phyloP scores from a whole-genome alignment of 805 yeast genomes.

The Zygotorulaspora danielsina region DNA sequence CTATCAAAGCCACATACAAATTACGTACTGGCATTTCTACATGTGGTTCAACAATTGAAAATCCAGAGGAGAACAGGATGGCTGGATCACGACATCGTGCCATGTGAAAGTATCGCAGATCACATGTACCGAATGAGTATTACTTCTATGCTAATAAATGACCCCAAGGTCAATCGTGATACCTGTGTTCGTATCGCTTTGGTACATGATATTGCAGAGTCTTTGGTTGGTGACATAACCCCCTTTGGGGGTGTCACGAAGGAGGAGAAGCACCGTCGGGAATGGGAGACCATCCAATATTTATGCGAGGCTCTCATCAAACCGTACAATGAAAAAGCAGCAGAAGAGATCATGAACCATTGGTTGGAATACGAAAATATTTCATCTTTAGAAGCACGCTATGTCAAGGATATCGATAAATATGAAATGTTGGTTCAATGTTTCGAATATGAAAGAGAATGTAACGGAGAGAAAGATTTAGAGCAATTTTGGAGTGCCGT shows the following conservation, averaged over 20 bases:
- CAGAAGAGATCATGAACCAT: conserved; percentile 59
- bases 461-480: conserved; percentile 52
- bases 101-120: conserved; percentile 67
- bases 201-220: conserved; percentile 90
- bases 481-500: conserved; percentile 66
- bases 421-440: conserved; percentile 79
- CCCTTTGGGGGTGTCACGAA: conserved; percentile 71
- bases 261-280: conserved; percentile 79
- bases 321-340: conserved; percentile 58
- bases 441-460: conserved; percentile 72
- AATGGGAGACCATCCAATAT: conserved; percentile 64
- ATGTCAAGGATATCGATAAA: conserved; percentile 91
- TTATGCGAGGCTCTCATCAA: conserved; percentile 50
- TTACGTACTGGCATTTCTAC: conserved; percentile 54
- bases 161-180: conserved; percentile 49
- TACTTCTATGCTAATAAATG: conserved; percentile 61
- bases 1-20: conserved; percentile 34
- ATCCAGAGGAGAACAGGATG: conserved; percentile 87
- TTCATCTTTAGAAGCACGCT: conserved; percentile 73
- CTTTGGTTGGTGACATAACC: conserved; percentile 92
- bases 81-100: conserved; percentile 55
- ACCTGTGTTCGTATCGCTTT: conserved; percentile 81
- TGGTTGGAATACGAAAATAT: conserved; percentile 91
- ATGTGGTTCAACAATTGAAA: conserved; percentile 67
- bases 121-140: conserved; percentile 94